Percentiles rank a stretch among this genome's conserved stretches.
Evolutionary conservation across 164 flowering plant genomes (phyloP).

Genomic region (Akebia trifoliata): DNA sequence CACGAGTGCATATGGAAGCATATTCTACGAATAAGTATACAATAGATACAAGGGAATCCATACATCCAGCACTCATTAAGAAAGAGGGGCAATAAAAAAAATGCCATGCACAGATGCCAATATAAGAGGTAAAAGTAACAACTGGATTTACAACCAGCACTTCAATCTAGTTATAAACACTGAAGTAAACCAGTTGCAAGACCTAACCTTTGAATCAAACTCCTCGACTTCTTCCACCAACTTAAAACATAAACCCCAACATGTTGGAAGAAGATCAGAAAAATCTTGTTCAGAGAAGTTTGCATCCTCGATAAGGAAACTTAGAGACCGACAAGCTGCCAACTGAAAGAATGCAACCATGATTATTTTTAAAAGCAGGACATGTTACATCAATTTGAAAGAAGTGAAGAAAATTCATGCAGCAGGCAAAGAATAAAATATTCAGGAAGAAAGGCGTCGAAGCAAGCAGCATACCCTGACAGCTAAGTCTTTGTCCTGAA

Average conservation of each 20-base stretch:
- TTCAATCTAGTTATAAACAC: background rate
- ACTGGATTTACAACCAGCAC: background rate
- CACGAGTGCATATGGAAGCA: too few relatives aligned
- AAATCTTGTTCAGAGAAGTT: conserved; percentile 66
- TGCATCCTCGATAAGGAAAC: conserved; percentile 78
- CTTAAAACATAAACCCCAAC: conserved; percentile 81
- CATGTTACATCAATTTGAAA: background rate
- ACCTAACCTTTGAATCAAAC: conserved; percentile 89
- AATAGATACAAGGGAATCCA: too few relatives aligned
- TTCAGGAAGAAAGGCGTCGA: background rate
- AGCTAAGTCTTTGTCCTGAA: conserved; percentile 74
- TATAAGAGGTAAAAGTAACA: background rate
- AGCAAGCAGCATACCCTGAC: conserved; percentile 58
- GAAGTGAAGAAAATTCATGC: background rate
- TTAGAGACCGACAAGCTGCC: conserved; percentile 83
- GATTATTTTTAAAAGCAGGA: conserved; percentile 4
- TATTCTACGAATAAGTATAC: too few relatives aligned
- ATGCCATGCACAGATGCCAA: too few relatives aligned
- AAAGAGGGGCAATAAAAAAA: too few relatives aligned
- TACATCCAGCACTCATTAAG: too few relatives aligned
- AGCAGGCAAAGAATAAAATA: conserved; percentile 3
- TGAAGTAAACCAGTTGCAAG: background rate
- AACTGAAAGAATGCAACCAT: conserved; percentile 42
- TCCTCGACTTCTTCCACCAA: conserved; percentile 85
- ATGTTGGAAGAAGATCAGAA: conserved; percentile 68